Evolutionary conservation across 2,329 filamentous ascomycete species (phyloP).

Genomic region (Dactylonectria macrodidyma): DNA sequence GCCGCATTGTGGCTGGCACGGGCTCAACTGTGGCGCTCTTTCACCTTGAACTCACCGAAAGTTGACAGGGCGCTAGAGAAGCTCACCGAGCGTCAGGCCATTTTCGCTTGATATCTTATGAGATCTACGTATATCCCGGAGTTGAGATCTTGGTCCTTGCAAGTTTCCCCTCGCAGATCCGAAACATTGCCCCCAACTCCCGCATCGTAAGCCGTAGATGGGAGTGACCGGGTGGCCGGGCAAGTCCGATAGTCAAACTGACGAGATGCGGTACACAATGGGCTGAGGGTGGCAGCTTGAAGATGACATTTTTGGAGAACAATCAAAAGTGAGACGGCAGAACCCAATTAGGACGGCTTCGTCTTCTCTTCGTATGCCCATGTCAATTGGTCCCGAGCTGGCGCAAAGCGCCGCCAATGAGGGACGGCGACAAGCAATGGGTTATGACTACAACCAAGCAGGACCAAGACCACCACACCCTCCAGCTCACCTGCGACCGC

Average conservation of each 20-base stretch:
- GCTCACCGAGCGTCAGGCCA: constrained; percentile 18
- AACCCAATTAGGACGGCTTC: neutral
- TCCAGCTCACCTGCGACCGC: constrained; percentile 1
- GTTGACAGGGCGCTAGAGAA: neutral
- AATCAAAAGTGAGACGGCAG: constrained; percentile 9
- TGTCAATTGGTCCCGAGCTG: constrained; percentile 5
- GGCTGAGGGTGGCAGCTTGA: constrained; percentile 14
- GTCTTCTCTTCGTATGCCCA: constrained; percentile 7
- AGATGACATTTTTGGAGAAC: constrained; percentile 7
- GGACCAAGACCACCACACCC: constrained; percentile 1
- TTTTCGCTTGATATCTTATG: constrained; percentile 21
- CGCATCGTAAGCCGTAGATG: constrained; percentile 10
- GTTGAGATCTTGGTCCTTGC: constrained; percentile 15
- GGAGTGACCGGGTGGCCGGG: constrained; percentile 24
- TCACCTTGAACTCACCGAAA: constrained; percentile 15
- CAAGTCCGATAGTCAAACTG: constrained; percentile 24
- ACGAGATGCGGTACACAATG: constrained; percentile 26
- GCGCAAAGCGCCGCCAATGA: neutral
- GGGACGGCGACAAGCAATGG: neutral
- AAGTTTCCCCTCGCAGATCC: constrained; percentile 9
- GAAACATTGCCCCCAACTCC: constrained; percentile 14
- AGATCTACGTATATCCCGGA: constrained; percentile 8
- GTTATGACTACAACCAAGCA: neutral
- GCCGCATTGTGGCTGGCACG: constrained; percentile 35
- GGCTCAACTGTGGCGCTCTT: constrained; percentile 35